phyloP scores from a whole-genome alignment of 345 rosid genomes.

The Raphanus raphanistrum region DNA sequence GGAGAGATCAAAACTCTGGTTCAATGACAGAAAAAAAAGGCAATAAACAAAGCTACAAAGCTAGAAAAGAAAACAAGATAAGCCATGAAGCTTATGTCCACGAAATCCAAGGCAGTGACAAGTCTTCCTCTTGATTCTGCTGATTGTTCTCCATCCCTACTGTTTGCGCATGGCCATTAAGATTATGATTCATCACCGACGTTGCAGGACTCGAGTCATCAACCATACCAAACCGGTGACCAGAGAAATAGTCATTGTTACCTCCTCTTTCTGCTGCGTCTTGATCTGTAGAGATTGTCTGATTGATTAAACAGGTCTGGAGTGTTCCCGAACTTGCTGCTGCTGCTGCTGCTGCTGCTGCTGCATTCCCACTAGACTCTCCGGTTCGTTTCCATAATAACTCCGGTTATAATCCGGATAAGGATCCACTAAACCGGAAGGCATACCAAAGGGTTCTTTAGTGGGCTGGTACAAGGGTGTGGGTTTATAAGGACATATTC shows the following conservation, averaged over 20 bases:
- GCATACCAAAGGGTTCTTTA: neutral
- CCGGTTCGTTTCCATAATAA: neutral
- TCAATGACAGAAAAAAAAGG: neutral
- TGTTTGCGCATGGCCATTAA: neutral
- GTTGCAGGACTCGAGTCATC: neutral
- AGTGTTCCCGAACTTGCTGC: neutral
- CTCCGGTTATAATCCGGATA: slow-evolving; percentile 11
- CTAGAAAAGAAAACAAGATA: neutral
- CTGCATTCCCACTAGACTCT: slow-evolving; percentile 14
- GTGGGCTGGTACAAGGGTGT: slow-evolving; percentile 28
- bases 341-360: slow-evolving; percentile 18
- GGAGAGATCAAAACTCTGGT: slow-evolving; percentile 8
- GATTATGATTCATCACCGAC: slow-evolving; percentile 10
- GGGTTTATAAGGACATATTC: slow-evolving; percentile 54
- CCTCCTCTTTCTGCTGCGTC: neutral
- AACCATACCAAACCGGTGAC: slow-evolving; percentile 4
- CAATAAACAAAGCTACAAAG: slow-evolving; percentile 4
- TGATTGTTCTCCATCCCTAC: slow-evolving; percentile 25
- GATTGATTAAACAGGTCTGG: slow-evolving; percentile 11
- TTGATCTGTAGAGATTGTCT: slow-evolving; percentile 11
- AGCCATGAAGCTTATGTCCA: slow-evolving; percentile 15
- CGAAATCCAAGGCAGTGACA: slow-evolving; percentile 9
- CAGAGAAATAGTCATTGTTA: neutral
- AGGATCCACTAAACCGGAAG: slow-evolving; percentile 1
- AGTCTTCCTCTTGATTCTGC: neutral